These are phyloP conservation scores for Gigaspora rosea DNA, from an alignment of 192 early-diverging fungal genomes.

Conservation along the genomic window DNA sequence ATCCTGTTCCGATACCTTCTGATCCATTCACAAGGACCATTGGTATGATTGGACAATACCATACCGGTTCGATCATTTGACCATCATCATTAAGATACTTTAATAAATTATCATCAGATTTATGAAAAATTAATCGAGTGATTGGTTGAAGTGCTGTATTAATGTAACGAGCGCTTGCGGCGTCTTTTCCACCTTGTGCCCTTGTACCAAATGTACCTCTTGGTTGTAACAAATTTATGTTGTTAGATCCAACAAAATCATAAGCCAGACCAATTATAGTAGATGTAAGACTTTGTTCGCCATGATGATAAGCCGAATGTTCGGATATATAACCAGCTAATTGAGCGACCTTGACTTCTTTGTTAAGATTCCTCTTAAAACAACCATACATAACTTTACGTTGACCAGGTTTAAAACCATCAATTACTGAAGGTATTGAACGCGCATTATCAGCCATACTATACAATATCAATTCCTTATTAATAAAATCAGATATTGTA, in stretches of 20 bases:
- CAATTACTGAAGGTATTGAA: slow-evolving; percentile 91
- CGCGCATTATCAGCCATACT: slow-evolving; percentile 93
- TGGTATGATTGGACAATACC: slow-evolving; percentile 90
- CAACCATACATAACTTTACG: slow-evolving; percentile 90
- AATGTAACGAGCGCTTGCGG: slow-evolving; percentile 97
- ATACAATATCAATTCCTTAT: slow-evolving; percentile 92
- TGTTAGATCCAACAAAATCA: slow-evolving; percentile 95
- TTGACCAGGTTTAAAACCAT: slow-evolving; percentile 97
- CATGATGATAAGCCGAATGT: slow-evolving; percentile 93
- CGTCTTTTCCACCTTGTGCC: slow-evolving; percentile 88
- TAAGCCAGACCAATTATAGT: slow-evolving; percentile 95
- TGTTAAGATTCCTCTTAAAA: slow-evolving; percentile 78
- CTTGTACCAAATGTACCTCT: slow-evolving; percentile 93
- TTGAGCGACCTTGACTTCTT: slow-evolving; percentile 75
- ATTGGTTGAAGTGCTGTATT: slow-evolving; percentile 75
- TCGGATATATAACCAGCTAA: slow-evolving; percentile 88
- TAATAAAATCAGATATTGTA: slow-evolving; percentile 88
- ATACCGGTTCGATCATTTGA: slow-evolving; percentile 89
- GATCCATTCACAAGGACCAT: slow-evolving; percentile 94
- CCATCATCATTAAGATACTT: slow-evolving; percentile 88
- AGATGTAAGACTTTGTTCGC: slow-evolving; percentile 77
- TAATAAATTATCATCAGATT: slow-evolving; percentile 81
- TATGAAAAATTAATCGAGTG: slow-evolving; percentile 75
- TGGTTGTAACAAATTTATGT: slow-evolving; percentile 82
- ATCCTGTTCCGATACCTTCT: slow-evolving; percentile 93